Base-by-base conservation (phyloP, 1,284 basidiomycete genomes). In the Gymnopus androsaceus region DNA sequence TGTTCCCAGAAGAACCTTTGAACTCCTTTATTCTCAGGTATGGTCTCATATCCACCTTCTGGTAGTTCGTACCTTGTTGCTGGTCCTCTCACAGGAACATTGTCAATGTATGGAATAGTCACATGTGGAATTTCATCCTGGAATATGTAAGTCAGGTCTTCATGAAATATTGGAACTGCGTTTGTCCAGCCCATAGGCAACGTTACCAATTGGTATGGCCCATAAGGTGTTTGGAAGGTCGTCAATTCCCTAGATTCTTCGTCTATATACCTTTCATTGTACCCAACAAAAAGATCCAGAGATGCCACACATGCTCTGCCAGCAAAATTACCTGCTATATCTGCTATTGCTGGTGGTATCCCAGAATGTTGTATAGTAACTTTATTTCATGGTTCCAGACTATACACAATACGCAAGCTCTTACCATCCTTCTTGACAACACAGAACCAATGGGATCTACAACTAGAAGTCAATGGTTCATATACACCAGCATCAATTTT, bases 131-230 rank as follows among this genome's bases (percentile, higher is more conserved):
- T 72, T 40, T 75, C 64, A 7, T 56, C 51, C 31, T 69, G 65
- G 0, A 75, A 57, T 11, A 74, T 72, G 45, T 66, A 68, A 0
- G 63, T 64, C 4, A 75, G 56, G 44, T 70, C 60, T 7, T 62
- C 62, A 15, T 75, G 71, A 31, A 71, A 66, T 8, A 69, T 66
- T 0, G 60, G 61, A 1, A 68, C 59, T 0, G 68, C 69, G 45
- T 75, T 72, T 0, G 71, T 73, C 59, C 61, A 75, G 0, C 73
- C 74, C 68, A 69, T 70, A 0, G 72, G 73, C 0, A 75, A 54
- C 0, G 61, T 60, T 8, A 58, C 56, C 0, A 74, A 63, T 15
- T 55, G 41, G 3, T 60, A 27, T 0, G 63, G 52, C 6, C 69
- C 65, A 27, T 57, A 63, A 40, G 59, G 66, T 9, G 63, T 70